Evolutionary conservation across 345 rosid species (phyloP).

Genomic region (Trapa incisa): DNA sequence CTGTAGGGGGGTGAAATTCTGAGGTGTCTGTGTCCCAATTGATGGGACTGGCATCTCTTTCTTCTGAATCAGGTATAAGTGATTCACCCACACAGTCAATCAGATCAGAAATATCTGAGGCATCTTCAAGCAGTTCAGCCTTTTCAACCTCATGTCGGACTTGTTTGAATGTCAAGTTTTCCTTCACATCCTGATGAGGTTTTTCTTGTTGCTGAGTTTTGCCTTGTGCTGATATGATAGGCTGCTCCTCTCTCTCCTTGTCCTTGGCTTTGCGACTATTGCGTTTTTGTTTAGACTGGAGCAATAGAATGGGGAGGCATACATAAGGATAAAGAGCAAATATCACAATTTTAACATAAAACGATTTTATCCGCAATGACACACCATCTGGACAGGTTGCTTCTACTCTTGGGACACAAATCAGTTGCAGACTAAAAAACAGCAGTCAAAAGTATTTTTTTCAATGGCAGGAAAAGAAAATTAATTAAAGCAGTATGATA

Average conservation of each 20-base stretch:
- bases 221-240: slow-evolving; percentile 19
- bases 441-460: background rate
- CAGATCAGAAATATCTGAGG: slow-evolving; percentile 74
- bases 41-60: slow-evolving; percentile 60
- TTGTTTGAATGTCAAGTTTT: slow-evolving; percentile 28
- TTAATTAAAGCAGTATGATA: background rate
- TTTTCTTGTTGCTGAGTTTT: slow-evolving; percentile 30
- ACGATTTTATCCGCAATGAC: background rate
- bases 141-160: slow-evolving; percentile 42
- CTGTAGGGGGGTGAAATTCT: slow-evolving; percentile 50
- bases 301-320: background rate
- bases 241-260: slow-evolving; percentile 62
- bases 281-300: slow-evolving; percentile 78
- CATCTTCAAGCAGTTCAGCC: slow-evolving; percentile 55
- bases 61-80: slow-evolving; percentile 68
- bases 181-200: slow-evolving; percentile 26
- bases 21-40: slow-evolving; percentile 81
- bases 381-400: background rate
- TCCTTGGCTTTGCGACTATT: slow-evolving; percentile 74
- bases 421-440: background rate
- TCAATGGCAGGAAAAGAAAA: background rate
- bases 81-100: slow-evolving; percentile 53
- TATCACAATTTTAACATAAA: background rate
- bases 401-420: background rate
- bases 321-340: background rate